phyloP scores from a whole-genome alignment of 805 yeast species.

The Yamadazyma scolyti region DNA sequence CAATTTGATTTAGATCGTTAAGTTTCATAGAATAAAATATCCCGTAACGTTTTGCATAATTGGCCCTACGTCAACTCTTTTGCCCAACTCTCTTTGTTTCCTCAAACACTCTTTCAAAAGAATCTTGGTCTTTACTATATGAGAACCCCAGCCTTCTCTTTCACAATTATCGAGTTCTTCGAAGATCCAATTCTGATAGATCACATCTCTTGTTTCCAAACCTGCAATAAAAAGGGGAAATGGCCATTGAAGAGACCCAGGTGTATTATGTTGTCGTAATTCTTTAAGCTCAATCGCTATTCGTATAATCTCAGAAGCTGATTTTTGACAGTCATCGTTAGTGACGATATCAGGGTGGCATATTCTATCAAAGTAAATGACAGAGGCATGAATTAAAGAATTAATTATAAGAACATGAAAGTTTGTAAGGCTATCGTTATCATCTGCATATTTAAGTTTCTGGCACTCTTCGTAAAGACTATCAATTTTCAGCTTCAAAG shows the following conservation, averaged over 20 bases:
- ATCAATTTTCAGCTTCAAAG: too few relatives aligned
- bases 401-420: constrained; percentile 5
- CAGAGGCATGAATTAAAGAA: constrained; percentile 4
- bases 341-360: constrained; percentile 6
- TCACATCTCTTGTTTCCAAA: constrained; percentile 4
- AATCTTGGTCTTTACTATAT: constrained; percentile 2
- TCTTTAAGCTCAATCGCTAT: constrained; percentile 2
- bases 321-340: constrained; percentile 3
- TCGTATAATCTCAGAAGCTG: constrained; percentile 2
- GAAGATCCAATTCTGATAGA: constrained; percentile 6
- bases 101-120: constrained; percentile 2
- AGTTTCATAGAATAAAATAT: constrained; percentile 3
- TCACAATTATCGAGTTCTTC: constrained; percentile 3
- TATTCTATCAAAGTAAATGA: constrained; percentile 6
- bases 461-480: too few relatives aligned
- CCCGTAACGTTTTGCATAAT: constrained; percentile 4
- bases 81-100: constrained; percentile 1
- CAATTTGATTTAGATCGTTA: not conserved
- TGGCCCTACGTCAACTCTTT: constrained; percentile 4
- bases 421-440: constrained; percentile 1
- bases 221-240: constrained; percentile 7
- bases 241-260: constrained; percentile 6
- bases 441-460: too few relatives aligned
- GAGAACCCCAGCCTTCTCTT: constrained; percentile 4
- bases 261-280: constrained; percentile 1